phyloP scores from a whole-genome alignment of 2,329 filamentous ascomycete species.

The Xylaria hypoxylon region DNA sequence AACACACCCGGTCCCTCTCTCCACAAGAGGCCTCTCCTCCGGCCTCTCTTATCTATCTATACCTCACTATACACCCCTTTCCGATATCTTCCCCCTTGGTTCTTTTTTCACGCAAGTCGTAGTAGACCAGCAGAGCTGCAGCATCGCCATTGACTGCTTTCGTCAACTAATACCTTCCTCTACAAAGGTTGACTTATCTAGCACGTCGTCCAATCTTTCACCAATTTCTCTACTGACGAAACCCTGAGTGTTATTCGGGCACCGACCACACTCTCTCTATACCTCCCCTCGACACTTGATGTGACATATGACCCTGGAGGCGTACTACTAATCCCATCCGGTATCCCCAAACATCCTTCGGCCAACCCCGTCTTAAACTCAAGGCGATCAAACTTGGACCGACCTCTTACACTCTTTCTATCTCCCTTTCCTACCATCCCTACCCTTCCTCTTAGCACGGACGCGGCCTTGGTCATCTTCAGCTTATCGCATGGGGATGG shows the following conservation, averaged over 20 bases:
- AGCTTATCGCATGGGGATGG: slow-evolving; percentile 37
- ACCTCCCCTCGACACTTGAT: slow-evolving; percentile 5
- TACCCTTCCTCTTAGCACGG: slow-evolving; percentile 10
- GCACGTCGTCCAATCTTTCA: slow-evolving; percentile 39
- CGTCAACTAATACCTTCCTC: slow-evolving; percentile 18
- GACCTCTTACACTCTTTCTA: slow-evolving; percentile 29
- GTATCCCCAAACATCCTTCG: slow-evolving; percentile 20
- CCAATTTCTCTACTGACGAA: not conserved
- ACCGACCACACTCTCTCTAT: slow-evolving; percentile 17
- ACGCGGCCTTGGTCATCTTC: slow-evolving; percentile 26
- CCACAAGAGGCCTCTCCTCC: slow-evolving; percentile 26
- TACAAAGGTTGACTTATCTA: slow-evolving; percentile 11
- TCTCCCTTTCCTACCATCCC: slow-evolving; percentile 20
- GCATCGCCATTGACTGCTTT: slow-evolving; percentile 32
- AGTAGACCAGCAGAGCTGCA: slow-evolving; percentile 30
- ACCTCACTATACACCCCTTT: slow-evolving; percentile 3
- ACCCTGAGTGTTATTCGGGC: not conserved
- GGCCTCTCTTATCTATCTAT: not conserved
- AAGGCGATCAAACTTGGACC: slow-evolving; percentile 39
- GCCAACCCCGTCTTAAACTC: slow-evolving; percentile 1
- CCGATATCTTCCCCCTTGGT: slow-evolving; percentile 17
- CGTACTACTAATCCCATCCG: slow-evolving; percentile 13
- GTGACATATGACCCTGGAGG: slow-evolving; percentile 21
- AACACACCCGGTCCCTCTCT: slow-evolving; percentile 28
- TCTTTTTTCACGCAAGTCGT: slow-evolving; percentile 20